Percentiles rank a stretch among this genome's conserved stretches.
phyloP scores from a whole-genome alignment of 768 basidiomycete genomes.

The Suillus subaureus region DNA sequence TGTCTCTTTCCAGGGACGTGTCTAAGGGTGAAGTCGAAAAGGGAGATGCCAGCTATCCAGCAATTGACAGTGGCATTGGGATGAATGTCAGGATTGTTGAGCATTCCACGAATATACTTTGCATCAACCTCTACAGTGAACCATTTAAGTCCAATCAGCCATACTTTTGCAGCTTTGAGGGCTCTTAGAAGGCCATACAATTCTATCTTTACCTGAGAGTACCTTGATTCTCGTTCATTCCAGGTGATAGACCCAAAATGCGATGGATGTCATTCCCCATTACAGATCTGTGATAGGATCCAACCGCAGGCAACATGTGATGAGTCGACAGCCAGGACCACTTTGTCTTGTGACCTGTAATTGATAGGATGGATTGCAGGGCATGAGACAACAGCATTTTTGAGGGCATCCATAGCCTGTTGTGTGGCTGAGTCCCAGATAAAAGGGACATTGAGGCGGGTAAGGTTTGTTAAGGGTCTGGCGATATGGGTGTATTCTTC shows the following conservation, averaged over 20 bases:
- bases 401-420: too few species aligned
- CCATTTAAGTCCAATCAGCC: constrained; percentile 32
- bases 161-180: constrained; percentile 27
- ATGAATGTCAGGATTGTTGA: constrained; percentile 40
- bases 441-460: too few species aligned
- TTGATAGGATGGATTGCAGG: constrained; percentile 36
- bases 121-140: constrained; percentile 42
- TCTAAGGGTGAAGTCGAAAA: too few species aligned
- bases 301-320: constrained; percentile 38
- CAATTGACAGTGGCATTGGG: constrained; percentile 22
- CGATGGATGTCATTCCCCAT: too few species aligned
- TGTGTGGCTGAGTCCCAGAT: too few species aligned
- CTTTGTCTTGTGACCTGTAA: constrained; percentile 41
- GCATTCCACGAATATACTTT: constrained; percentile 44
- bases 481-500: too few species aligned
- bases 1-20: too few species aligned
- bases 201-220: constrained; percentile 43
- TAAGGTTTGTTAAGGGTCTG: too few species aligned
- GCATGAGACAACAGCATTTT: constrained; percentile 1
- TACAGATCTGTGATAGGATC: too few species aligned
- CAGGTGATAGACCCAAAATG: constrained; percentile 38
- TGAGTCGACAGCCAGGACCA: too few species aligned
- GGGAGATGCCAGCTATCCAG: too few species aligned
- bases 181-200: constrained; percentile 41
- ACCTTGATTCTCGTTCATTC: constrained; percentile 23